phyloP scores from a whole-genome alignment of 139 green algal species.

The Closterium sp. region DNA sequence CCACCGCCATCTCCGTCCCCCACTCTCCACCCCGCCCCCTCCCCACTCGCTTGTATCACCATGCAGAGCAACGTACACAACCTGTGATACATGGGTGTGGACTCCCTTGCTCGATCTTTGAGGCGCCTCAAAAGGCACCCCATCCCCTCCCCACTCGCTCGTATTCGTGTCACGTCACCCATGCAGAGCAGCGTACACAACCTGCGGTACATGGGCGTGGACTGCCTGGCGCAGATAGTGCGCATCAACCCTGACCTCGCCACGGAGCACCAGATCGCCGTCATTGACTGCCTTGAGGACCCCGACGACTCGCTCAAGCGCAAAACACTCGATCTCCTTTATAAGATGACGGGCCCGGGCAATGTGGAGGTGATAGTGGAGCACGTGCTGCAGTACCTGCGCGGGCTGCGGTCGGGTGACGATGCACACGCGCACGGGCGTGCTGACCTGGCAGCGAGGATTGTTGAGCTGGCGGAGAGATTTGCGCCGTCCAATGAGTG shows the following conservation, averaged over 20 bases:
- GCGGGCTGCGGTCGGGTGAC: slow-evolving; percentile 19
- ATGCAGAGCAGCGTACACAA: slow-evolving; percentile 71
- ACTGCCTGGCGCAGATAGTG: slow-evolving; percentile 77
- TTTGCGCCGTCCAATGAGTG: slow-evolving; percentile 84
- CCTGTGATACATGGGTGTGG: slow-evolving; percentile 85
- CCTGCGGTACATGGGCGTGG: slow-evolving; percentile 85
- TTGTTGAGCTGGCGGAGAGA: slow-evolving; percentile 82
- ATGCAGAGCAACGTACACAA: slow-evolving; percentile 71
- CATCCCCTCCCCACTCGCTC: background rate
- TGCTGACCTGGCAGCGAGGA: slow-evolving; percentile 59
- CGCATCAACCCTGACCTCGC: slow-evolving; percentile 71
- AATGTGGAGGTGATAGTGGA: slow-evolving; percentile 94
- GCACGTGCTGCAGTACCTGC: slow-evolving; percentile 86
- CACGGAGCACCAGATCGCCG: slow-evolving; percentile 82
- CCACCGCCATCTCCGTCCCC: too few species aligned
- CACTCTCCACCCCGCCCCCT: background rate
- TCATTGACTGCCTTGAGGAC: slow-evolving; percentile 96
- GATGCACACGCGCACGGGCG: slow-evolving; percentile 35
- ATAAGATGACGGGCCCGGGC: slow-evolving; percentile 87
- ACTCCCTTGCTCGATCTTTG: too few species aligned
- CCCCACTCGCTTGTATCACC: background rate
- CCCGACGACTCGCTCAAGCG: slow-evolving; percentile 89
- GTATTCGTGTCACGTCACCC: too few species aligned
- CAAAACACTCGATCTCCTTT: slow-evolving; percentile 94
- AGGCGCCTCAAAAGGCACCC: too few species aligned